Base-by-base conservation (phyloP, 2,329 filamentous ascomycete genomes). In the Cryphonectria nitschkei region DNA sequence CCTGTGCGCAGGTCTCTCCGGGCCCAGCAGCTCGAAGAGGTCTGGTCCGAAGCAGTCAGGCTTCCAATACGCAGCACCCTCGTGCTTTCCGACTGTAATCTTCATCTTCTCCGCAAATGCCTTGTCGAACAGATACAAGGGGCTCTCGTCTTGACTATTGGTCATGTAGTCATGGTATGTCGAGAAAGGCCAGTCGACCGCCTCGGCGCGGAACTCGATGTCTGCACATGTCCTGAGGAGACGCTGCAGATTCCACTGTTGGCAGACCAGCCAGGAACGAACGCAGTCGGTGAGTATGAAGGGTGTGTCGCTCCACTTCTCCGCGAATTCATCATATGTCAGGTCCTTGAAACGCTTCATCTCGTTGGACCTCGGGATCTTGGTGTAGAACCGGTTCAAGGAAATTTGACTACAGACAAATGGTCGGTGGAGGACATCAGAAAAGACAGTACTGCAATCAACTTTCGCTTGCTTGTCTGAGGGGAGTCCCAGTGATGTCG, bases 61-160 rank as follows among this genome's bases (percentile, higher is more conserved):
- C 19, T 89, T 88, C 89, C 91, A 94, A 81, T 98, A 98, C 9
- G 90, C 82, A 3, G 82, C 80, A 7, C 79, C 81, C 11, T 84
- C 78, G 11, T 82, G 81, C 22, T 82, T 83, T 13, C 88, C 90
- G n/a, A 92, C 84, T 22, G 83, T 82, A 65, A 98, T 83, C 14
- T 82, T 81, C 90, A 97, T 98, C 81, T 97, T 98, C 75, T 94
- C 89, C 1, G 90, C 93, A 77, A 98, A 98, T 32, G 85, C 87
- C 70, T 92, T 89, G 79, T 98, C 96, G 79, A 98, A 98, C 43
- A 98, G 87, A 78, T 98, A 98, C 1, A 98, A 81, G 0, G 95
- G 95, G 73, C 92, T 95, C 81, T 98, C 96, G 74, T 98, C 95
- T 26, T 82, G 82, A 78, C 88, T 95, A 78, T 92, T 87, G 58